Evolutionary conservation across 2,329 filamentous ascomycete species (phyloP).

Genomic region (Paraconiothyrium sp.): DNA sequence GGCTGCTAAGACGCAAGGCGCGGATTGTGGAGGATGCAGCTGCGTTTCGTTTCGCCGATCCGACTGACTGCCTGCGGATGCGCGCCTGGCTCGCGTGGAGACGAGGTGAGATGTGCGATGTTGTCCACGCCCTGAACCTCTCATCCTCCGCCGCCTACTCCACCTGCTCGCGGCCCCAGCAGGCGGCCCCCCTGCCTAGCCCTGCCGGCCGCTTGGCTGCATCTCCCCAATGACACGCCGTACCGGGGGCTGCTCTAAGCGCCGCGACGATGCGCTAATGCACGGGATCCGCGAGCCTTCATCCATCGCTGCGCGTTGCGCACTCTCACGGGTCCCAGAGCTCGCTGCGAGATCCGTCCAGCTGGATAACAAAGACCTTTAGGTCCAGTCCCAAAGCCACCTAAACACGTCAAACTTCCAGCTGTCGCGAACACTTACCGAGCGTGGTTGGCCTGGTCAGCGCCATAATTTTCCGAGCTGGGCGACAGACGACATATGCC

Average conservation of each 20-base stretch:
- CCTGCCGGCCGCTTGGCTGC: conserved; percentile 20
- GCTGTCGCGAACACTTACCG: neutral
- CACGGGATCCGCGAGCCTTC: conserved; percentile 21
- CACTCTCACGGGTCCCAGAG: conserved; percentile 11
- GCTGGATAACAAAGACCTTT: conserved; percentile 20
- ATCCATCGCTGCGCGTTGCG: conserved; percentile 12
- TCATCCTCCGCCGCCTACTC: conserved; percentile 14
- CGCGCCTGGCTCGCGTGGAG: conserved; percentile 18
- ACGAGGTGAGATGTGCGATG: conserved; percentile 9
- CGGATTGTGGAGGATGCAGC: conserved; percentile 17
- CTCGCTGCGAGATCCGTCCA: conserved; percentile 14
- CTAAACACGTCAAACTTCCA: conserved; percentile 13
- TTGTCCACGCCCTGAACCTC: conserved; percentile 1
- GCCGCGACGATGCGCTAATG: conserved; percentile 24
- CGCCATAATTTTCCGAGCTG: conserved; percentile 15
- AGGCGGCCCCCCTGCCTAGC: conserved; percentile 21
- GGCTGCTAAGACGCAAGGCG: conserved; percentile 28
- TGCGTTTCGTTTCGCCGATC: conserved; percentile 29
- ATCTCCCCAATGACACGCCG: neutral
- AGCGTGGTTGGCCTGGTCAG: neutral
- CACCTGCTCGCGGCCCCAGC: conserved; percentile 29
- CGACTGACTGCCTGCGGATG: conserved; percentile 16
- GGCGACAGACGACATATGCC: neutral
- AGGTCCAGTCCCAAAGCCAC: conserved; percentile 19
- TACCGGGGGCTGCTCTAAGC: conserved; percentile 24